Evolutionary conservation across 1,284 basidiomycete species (phyloP), one percentile per base, ranked within the genome.

Genomic region (Microbotryum violaceum): DNA sequence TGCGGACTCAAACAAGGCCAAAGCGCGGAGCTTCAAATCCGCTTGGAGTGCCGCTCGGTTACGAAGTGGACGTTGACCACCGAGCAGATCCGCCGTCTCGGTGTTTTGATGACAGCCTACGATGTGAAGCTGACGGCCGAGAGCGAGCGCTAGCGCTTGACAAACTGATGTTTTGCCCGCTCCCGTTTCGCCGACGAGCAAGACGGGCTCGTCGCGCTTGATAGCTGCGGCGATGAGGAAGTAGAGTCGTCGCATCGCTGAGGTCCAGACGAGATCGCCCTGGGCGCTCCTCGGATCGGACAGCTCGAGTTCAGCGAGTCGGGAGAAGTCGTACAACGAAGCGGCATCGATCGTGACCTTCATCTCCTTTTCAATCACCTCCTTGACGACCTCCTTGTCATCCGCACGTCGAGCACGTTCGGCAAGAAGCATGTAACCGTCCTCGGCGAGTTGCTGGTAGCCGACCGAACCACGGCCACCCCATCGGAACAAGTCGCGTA

Each of bases 71-170:
- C 96, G 83, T 71, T 97, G 83, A 42, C 91, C 90, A 46, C 96
- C 96, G 54, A 98, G 89, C 47, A 99, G 79, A 75, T 99, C 96
- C 9, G 94, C 91, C 0, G 94, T 96, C 77, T 99, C 96, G n/a
- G 94, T 98, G 74, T 97, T 98, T 75, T 97, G 93, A 75, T 99
- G 96, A 73, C 94, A 98, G 72, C 91, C 97, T 70, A 99, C 83
- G 8, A 84, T 82, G 68, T 87, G 80, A 20, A 99, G 79, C 47
- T 77, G 77, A 69, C 84, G 84, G 37, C 77, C 77, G 29, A 84
- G 78, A 4, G 85, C 84, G 53, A 84, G 80, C 0, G 93, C 88
- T 63, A 89, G 87, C 8, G 93, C 79, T 74, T 98, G 91, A 72
- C 94, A 97, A 25, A 97, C 88, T 0, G 92, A 94, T 0, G 96